Base-by-base conservation (phyloP, 441 rosid genomes). In the Gossypium lobatum region DNA sequence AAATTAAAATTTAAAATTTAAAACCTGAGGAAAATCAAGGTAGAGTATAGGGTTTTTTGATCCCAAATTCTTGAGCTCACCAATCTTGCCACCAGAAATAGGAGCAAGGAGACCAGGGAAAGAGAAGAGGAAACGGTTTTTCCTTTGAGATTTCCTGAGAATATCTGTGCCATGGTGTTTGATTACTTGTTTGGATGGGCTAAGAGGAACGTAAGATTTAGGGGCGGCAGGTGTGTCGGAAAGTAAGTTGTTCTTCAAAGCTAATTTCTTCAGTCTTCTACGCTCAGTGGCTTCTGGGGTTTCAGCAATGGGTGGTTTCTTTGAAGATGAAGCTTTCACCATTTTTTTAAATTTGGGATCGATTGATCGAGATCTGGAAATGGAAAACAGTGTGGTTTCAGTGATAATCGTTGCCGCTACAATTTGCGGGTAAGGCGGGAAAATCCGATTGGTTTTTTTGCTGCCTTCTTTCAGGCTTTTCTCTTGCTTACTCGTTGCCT, bases 61-160 rank as follows among this genome's bases (percentile, higher is more conserved):
- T 53, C 92, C 90, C 71, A 94, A 73, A 45, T 89, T 83, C 78
- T 87, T 87, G 77, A 92, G 93, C 73, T 94, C 97, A 60, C 98
- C 97, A 74, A 94, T 91, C 80, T 87, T 87, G 57, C 97, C 97
- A 48, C 89, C 95, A 42, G 82, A 80, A 66, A 83, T 21, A 0
- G 97, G 98, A 39, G 90, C 95, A 14, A 94, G 80, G 10, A 92
- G 97, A 14, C 96, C 97, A 0, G 98, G 97, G 74, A 94, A 89
- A 11, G 98, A 92, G 84, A 91, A 92, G 69, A 91, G 91, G 71
- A 81, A 94, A 0, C 95, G 90, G 72, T 88, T 94, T 86, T 88
- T 94, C 68, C 98, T 83, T 73, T 88, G 95, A 2, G 97, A 91
- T 64, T 92, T 94, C 76, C 89, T 81, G 71, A 91, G 73, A 72